phyloP scores from a whole-genome alignment of 2,329 filamentous ascomycete genomes.

The Diaporthe nobilis region DNA sequence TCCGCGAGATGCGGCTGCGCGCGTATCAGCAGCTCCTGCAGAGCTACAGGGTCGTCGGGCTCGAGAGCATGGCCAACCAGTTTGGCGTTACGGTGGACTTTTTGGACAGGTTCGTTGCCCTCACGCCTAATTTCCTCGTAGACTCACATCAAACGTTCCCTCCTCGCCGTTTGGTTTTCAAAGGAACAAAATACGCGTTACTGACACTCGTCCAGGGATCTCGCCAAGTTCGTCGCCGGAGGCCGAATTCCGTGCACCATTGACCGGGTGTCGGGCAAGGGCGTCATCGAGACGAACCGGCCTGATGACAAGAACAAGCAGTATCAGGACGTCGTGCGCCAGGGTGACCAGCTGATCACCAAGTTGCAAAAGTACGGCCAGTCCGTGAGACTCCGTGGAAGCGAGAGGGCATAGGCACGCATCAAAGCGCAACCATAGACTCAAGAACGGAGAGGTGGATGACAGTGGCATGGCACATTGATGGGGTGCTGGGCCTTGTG shows the following conservation, averaged over 20 bases:
- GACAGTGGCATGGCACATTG: conserved; percentile 1
- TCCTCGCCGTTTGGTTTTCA: neutral
- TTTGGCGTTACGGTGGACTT: conserved; percentile 98
- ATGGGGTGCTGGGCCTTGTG: neutral
- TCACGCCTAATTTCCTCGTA: neutral
- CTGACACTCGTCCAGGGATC: conserved; percentile 72
- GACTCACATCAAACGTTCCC: neutral
- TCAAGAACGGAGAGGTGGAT: neutral
- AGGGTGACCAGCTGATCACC: conserved; percentile 97
- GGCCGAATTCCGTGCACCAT: conserved; percentile 97
- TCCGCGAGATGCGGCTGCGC: conserved; percentile 96
- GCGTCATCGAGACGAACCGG: conserved; percentile 97
- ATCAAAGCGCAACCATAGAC: neutral
- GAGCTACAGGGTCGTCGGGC: conserved; percentile 96
- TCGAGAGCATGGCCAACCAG: conserved; percentile 96
- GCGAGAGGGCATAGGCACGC: conserved; percentile 81
- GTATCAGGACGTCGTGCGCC: conserved; percentile 97
- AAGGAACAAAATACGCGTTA: neutral
- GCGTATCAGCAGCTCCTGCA: conserved; percentile 98
- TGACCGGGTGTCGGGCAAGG: conserved; percentile 95
- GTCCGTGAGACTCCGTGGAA: conserved; percentile 92
- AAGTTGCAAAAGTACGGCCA: conserved; percentile 99
- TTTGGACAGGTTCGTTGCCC: conserved; percentile 82
- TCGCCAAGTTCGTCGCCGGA: conserved; percentile 96
- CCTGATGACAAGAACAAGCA: conserved; percentile 99